Evolutionary conservation across 441 rosid genomes (phyloP), one percentile per base, ranked within the genome.

Genomic region (Biscutella laevigata): DNA sequence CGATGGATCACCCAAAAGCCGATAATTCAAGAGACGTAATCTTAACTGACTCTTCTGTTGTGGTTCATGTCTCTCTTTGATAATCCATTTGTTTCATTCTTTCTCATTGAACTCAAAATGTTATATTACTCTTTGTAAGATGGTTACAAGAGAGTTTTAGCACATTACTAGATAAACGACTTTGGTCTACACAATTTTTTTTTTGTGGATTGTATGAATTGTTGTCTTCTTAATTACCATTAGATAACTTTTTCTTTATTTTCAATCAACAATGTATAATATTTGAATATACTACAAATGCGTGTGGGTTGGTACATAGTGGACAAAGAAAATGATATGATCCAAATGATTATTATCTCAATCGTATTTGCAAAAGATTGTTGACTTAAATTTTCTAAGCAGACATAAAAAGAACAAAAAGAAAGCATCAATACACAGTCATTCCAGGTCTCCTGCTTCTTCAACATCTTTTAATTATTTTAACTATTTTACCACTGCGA

Each of bases 1-100:
- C 71, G 1, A 70, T 17, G 35, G 62, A 76, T 69, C 97, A 86
- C 68, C 94, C 95, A n/a, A 86, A 79, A 72, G 87, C 80, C 2
- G 85, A 81, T 43, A 83, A 80, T 46, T 56, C 71, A 2, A 85
- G 77, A 68, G 84, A 62, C 43, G 70, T 82, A 13, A 59, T 85
- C 61, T 66, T 83, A 62, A 85, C 90, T 0, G 71, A 85, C 19
- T 67, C 86, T 39, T 59, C 79, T 19, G 32, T 77, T 8, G 68
- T 76, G 42, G 76, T 91, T 29, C 37, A 80, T 69, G 79, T 82
- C 14, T 68, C 78, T 13, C 81, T 88, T 9, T 7, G 65, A 48
- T 5, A 13, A 30, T 10, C 5, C 5, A 12, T 22, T 10, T 48
- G 58, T 25, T 51, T 12, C 11, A 33, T 32, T 33, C 20, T 25